Conservation (phyloP, 176 grass and related monocot species). For the Raddia guianensis region DNA sequence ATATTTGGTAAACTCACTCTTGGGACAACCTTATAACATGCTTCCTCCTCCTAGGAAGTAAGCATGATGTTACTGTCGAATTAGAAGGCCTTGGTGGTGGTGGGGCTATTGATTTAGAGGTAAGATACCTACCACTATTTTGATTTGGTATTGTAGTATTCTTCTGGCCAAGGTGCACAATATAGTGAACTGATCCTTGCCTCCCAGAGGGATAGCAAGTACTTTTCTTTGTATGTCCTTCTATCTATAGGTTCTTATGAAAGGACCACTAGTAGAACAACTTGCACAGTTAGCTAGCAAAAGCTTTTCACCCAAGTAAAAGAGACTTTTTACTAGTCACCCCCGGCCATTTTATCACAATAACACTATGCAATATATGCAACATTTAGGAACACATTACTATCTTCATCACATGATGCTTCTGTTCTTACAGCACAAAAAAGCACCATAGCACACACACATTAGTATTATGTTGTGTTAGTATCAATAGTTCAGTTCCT, state of each 20-base stretch:
- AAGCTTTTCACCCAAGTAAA: not conserved
- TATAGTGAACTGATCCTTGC: constrained; percentile 24
- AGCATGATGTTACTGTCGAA: constrained; percentile 67
- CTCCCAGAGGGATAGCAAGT: constrained; percentile 1
- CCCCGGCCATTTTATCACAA: constrained; percentile 9
- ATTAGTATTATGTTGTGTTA: constrained; percentile 25
- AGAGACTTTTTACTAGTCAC: not conserved
- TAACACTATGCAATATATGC: constrained; percentile 26
- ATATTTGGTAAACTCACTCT: constrained; percentile 20
- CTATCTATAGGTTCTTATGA: constrained; percentile 2
- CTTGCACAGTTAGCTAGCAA: constrained; percentile 8
- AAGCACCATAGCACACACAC: constrained; percentile 30
- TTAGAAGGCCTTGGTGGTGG: constrained; percentile 77
- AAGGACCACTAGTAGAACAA: constrained; percentile 21
- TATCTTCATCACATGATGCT: not conserved
- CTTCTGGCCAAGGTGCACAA: not conserved
- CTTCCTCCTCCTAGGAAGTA: constrained; percentile 58
- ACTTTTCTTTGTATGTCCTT: constrained; percentile 3
- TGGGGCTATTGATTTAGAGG: constrained; percentile 86
- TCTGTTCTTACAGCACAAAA: constrained; percentile 25
- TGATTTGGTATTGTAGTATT: not conserved
- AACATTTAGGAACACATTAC: not conserved
- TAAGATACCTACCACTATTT: constrained; percentile 31
- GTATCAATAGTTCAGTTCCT: constrained; percentile 29
- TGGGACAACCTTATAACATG: constrained; percentile 28